Evolutionary conservation across 2,329 filamentous ascomycete species (phyloP).

Genomic region (Curvularia lunata): DNA sequence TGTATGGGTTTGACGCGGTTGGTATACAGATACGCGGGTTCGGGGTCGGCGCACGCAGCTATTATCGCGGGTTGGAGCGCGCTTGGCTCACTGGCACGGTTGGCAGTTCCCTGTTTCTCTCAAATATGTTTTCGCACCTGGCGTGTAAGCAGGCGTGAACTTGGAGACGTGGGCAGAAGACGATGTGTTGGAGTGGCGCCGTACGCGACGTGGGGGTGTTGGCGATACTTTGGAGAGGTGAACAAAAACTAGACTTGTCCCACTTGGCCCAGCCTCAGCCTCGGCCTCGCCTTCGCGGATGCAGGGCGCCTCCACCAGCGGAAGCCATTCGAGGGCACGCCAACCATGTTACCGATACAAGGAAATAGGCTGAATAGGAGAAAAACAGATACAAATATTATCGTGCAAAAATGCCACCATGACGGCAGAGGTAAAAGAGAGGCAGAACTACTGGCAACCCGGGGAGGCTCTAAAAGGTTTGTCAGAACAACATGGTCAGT

Average conservation of each 20-base stretch:
- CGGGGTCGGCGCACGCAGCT: constrained; percentile 17
- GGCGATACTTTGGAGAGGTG: constrained; percentile 15
- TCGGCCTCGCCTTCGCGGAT: constrained; percentile 9
- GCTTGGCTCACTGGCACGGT: constrained; percentile 3
- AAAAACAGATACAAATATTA: background rate
- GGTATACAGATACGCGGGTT: constrained; percentile 25
- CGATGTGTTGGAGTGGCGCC: constrained; percentile 10
- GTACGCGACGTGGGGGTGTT: constrained; percentile 13
- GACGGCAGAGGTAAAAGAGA: background rate
- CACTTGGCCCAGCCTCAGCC: constrained; percentile 13
- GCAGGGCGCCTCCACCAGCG: constrained; percentile 10
- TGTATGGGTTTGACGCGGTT: constrained; percentile 17
- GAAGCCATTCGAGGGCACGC: constrained; percentile 6
- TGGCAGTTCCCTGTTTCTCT: constrained; percentile 1
- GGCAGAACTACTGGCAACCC: constrained; percentile 8
- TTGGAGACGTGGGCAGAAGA: background rate
- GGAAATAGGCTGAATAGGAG: background rate
- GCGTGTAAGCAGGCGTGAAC: constrained; percentile 3
- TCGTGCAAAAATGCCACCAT: background rate
- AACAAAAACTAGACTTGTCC: constrained; percentile 15
- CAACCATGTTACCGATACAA: constrained; percentile 5
- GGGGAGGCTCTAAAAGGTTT: constrained; percentile 7
- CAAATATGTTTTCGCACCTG: background rate
- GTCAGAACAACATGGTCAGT: constrained; percentile 8
- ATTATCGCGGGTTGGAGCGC: constrained; percentile 8